phyloP scores from a whole-genome alignment of 192 early-diverging fungal species.

The Paraglomus brasilianum region DNA sequence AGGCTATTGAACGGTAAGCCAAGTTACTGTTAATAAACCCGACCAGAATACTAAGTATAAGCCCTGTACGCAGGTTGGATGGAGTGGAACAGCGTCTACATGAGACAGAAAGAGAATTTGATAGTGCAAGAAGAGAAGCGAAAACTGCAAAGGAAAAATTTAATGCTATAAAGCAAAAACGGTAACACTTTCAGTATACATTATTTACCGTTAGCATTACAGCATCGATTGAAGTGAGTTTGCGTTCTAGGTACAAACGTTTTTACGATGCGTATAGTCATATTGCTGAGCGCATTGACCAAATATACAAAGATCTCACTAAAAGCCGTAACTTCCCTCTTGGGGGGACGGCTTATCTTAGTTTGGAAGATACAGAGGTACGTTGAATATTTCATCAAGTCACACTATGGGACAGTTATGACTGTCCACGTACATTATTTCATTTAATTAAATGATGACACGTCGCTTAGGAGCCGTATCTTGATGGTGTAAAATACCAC shows the following conservation, averaged over 20 bases:
- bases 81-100: conserved; percentile 77
- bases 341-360: conserved; percentile 94
- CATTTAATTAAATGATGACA: too few species aligned
- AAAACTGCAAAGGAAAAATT: conserved; percentile 83
- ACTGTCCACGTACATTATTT: too few species aligned
- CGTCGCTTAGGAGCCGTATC: conserved; percentile 72
- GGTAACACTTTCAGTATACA: conserved; percentile 42
- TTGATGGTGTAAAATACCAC: conserved; percentile 94
- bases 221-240: too few species aligned
- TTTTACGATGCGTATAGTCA: conserved; percentile 88
- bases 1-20: conserved; percentile 69
- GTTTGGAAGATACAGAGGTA: conserved; percentile 81
- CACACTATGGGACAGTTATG: too few species aligned
- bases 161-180: conserved; percentile 72
- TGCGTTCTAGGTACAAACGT: conserved; percentile 43
- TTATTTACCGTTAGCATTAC: too few species aligned
- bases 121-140: conserved; percentile 74
- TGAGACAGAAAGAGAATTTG: conserved; percentile 83
- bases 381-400: too few species aligned
- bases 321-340: conserved; percentile 79
- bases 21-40: neutral
- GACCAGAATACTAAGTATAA: neutral
- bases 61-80: conserved; percentile 50
- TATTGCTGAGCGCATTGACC: conserved; percentile 89
- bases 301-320: conserved; percentile 95